Evolutionary conservation across 179 eudicot genomes (phyloP), one percentile per base, ranked within the genome.

Genomic region (Vitellaria paradoxa): DNA sequence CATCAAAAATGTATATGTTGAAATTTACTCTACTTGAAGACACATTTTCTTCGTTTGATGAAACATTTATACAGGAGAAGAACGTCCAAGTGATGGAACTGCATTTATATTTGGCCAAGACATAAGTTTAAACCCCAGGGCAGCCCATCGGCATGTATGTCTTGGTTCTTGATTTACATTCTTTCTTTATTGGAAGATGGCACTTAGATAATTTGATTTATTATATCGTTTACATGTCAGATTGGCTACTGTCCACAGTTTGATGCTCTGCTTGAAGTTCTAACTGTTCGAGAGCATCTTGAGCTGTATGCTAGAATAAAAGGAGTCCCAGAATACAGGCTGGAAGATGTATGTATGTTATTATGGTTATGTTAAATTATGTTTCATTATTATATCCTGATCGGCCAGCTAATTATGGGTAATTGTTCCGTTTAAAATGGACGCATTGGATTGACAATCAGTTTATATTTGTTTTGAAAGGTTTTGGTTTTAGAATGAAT

Each of bases 181-280:
- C 2, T 65, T 66, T 66, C 50, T 66, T 42, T 18, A 50, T 61
- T 24, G 50, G 68, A 42, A 26, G 52, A 59, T 9, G 69, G 78
- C 47, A 40, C 59, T 26, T 80, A 37, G 18, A 53, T 79, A 79
- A 78, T 50, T 68, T 64, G 0, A 47, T 76, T 30, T 75, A 24
- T 71, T 69, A 37, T 30, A 72, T 65, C 76, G 68, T 76, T 76
- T 68, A 7, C 20, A 21, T 81, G 56, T 71, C 88, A 94, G 98
- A 94, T 96, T 82, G 99, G 99, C 61, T 96, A 96, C 77, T 96
- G 99, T 77, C 99, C 99, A 82, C 99, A 96, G 81, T 96, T 96
- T 83, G 99, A 96, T 91, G 99, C 99, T 81, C 82, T 96, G 80
- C 85, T 96, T 73, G 99, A 96, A 78, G 81, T 85, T 84, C 80